Evolutionary conservation across 495 filamentous ascomycete genomes (phyloP).

Genomic region (Penicillium tannophilum): DNA sequence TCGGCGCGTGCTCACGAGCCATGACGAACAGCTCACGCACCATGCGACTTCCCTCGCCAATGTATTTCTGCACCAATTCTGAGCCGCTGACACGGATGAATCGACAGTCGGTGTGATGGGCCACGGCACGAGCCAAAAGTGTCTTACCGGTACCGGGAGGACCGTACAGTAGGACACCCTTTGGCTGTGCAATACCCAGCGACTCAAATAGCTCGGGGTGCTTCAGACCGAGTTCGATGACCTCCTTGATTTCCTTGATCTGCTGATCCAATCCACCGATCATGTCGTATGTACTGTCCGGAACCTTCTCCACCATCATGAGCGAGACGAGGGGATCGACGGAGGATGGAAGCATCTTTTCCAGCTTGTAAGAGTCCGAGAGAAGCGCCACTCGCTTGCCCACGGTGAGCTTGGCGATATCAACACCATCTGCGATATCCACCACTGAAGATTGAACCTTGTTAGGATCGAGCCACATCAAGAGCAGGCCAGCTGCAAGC

Average conservation of each 20-base stretch:
- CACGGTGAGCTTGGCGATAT: constrained; percentile 91
- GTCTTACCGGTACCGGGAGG: constrained; percentile 98
- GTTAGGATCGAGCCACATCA: constrained; percentile 13
- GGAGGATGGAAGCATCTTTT: constrained; percentile 95
- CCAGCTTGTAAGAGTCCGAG: constrained; percentile 95
- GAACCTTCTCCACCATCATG: constrained; percentile 99
- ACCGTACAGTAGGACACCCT: constrained; percentile 95
- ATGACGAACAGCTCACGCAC: constrained; percentile 99
- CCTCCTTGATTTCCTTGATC: constrained; percentile 99
- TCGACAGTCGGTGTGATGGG: constrained; percentile 97
- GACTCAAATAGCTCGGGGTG: constrained; percentile 99
- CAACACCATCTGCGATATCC: constrained; percentile 92
- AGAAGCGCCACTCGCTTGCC: constrained; percentile 97
- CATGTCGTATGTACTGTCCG: constrained; percentile 99
- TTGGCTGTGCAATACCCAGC: constrained; percentile 96
- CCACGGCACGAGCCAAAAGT: constrained; percentile 89
- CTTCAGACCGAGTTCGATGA: constrained; percentile 97
- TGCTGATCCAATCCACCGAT: constrained; percentile 98
- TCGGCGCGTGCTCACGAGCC: constrained; percentile 98
- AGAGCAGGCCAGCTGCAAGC: constrained; percentile 2
- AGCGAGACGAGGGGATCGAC: constrained; percentile 99
- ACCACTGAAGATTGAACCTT: constrained; percentile 64
- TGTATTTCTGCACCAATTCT: constrained; percentile 98
- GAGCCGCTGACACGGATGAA: constrained; percentile 98
- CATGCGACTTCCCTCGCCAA: constrained; percentile 97